Conservation (phyloP, 345 rosid species). For the Microcos paniculata region DNA sequence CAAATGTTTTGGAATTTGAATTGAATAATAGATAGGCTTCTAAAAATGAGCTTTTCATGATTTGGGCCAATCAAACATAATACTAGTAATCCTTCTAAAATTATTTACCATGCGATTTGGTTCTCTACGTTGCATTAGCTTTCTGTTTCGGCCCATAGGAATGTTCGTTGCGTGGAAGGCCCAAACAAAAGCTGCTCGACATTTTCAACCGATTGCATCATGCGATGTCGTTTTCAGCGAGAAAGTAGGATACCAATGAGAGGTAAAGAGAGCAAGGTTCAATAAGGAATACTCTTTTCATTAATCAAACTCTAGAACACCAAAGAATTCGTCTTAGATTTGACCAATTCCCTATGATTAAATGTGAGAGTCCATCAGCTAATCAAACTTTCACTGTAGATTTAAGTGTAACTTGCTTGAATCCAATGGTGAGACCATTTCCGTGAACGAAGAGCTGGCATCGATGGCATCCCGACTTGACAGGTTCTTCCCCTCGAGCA, state of each 20-base stretch:
- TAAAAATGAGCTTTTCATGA: not conserved
- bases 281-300: not conserved
- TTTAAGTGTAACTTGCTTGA: not conserved
- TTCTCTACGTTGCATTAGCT: too few relatives aligned
- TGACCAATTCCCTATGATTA: not conserved
- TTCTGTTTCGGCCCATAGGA: too few relatives aligned
- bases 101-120: too few relatives aligned
- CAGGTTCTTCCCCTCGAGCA: not conserved
- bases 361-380: not conserved
- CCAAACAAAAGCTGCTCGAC: too few relatives aligned
- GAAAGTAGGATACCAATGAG: not conserved
- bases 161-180: too few relatives aligned
- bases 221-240: not conserved
- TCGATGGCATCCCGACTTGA: not conserved
- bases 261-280: not conserved
- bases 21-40: not conserved
- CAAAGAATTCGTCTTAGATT: not conserved
- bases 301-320: not conserved
- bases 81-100: too few relatives aligned
- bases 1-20: not conserved
- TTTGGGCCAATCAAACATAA: not conserved
- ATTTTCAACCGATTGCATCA: not conserved
- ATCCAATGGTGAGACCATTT: not conserved
- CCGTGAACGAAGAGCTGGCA: not conserved
- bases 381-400: not conserved